A percentile compares a stretch with the other conserved stretches of the same genome.
These are phyloP conservation scores for Mrakiaceae sp. DNA, from an alignment of 1,284 basidiomycete species.

Conservation along the genomic window DNA sequence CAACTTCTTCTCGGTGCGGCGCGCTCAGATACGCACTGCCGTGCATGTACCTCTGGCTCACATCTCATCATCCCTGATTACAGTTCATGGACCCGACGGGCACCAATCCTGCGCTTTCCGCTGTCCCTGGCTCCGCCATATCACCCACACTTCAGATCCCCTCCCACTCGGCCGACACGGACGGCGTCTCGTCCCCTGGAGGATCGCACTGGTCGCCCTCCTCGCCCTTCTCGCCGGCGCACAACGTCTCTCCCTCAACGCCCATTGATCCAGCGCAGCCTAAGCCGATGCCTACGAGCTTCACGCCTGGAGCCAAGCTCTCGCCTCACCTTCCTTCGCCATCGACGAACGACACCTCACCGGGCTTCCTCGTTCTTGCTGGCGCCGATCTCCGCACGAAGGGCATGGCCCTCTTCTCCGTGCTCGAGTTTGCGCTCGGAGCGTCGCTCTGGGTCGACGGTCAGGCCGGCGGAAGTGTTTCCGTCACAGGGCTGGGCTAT, in stretches of 20 bases:
- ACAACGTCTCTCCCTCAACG: background rate
- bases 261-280: no score
- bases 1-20: slow-evolving; percentile 61
- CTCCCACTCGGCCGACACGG: slow-evolving; percentile 19
- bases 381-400: slow-evolving; percentile 28
- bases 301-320: background rate
- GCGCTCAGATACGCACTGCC: no score
- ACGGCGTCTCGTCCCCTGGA: slow-evolving; percentile 5
- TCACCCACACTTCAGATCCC: slow-evolving; percentile 6
- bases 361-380: slow-evolving; percentile 17
- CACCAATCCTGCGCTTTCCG: slow-evolving; percentile 27
- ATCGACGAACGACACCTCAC: slow-evolving; percentile 21
- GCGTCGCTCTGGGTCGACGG: slow-evolving; percentile 74
- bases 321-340: slow-evolving; percentile 24
- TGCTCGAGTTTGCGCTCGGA: slow-evolving; percentile 41
- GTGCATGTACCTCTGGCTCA: no score
- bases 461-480: slow-evolving; percentile 74
- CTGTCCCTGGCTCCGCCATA: background rate
- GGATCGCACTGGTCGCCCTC: slow-evolving; percentile 13
- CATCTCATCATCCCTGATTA: no score
- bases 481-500: slow-evolving; percentile 84
- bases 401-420: slow-evolving; percentile 34
- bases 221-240: background rate
- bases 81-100: slow-evolving; percentile 53
- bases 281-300: no score